phyloP scores from a whole-genome alignment of 2,329 filamentous ascomycete genomes.

The Phialocephala sp. region DNA sequence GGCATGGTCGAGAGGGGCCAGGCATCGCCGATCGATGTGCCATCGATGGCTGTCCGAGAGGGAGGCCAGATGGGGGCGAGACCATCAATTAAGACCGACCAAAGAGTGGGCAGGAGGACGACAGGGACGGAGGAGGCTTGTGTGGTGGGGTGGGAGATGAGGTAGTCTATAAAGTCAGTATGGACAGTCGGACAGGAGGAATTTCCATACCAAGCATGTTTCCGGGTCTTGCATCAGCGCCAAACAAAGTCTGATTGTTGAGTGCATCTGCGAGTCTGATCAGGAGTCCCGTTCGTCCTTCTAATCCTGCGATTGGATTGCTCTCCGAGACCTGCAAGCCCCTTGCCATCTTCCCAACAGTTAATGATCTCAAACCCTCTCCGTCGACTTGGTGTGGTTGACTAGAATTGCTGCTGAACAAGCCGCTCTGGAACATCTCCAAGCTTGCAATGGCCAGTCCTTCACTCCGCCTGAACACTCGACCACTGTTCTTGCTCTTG shows the following conservation, averaged over 20 bases:
- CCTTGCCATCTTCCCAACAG: constrained; percentile 73
- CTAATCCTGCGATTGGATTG: constrained; percentile 83
- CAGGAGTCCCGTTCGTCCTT: constrained; percentile 82
- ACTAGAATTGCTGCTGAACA: constrained; percentile 81
- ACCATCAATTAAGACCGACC: constrained; percentile 88
- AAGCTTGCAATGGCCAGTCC: constrained; percentile 77
- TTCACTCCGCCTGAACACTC: constrained; percentile 83
- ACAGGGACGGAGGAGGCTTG: constrained; percentile 88
- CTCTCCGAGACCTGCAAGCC: constrained; percentile 83
- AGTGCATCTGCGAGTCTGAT: constrained; percentile 77
- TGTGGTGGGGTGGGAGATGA: constrained; percentile 90
- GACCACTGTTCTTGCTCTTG: constrained; percentile 87
- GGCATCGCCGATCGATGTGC: constrained; percentile 86
- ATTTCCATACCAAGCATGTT: constrained; percentile 83
- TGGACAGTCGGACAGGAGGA: constrained; percentile 11
- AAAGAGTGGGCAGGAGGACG: constrained; percentile 84
- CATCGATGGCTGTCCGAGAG: constrained; percentile 85
- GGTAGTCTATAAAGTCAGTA: constrained; percentile 68
- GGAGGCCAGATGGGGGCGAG: constrained; percentile 87
- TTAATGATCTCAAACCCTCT: constrained; percentile 75
- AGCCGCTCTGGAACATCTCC: constrained; percentile 93
- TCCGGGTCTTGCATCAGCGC: constrained; percentile 81
- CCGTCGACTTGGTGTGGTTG: constrained; percentile 93
- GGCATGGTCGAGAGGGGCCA: constrained; percentile 91
- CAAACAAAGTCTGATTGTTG: constrained; percentile 82